Evolutionary conservation across 2,329 filamentous ascomycete genomes (phyloP), one percentile per base, ranked within the genome.

Genomic region (Sclerotinia nivalis): DNA sequence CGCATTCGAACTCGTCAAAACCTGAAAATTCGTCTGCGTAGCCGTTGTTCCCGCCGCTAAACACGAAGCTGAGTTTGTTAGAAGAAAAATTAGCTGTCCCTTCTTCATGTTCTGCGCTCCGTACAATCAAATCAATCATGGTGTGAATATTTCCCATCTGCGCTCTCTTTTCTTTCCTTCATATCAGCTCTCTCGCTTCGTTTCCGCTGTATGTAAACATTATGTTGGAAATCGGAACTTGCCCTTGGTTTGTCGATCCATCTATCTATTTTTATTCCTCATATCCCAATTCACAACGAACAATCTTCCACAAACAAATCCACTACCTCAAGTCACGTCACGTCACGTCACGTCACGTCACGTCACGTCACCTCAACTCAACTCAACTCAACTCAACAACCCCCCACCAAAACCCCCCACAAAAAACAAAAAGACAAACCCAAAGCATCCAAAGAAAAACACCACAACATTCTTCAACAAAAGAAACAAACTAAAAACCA

Each of bases 1-100:
- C 3, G 66, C 66, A 61, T 68, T 68, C n/a, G 66, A 61, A n/a
- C 66, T 68, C 15, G 55, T 68, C 15, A 68, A 31, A 12, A 68
- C 66, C 37, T 61, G 58, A 31, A 68, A 68, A 4, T 49, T 60
- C 18, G 56, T 68, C 43, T 52, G 55, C 2, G 56, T 68, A 52
- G 66, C 66, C 18, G 56, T 52, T 18, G 47, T 47, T 28, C 31
- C 31, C 5, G 56, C 66, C 15, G 66, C 31, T 43, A 40, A 22
- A 52, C 66, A 68, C 22, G 45, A 61, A 13, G 49, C 64, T 66
- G 45, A 62, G 20, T 28, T n/a, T 49, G 25, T 50, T 37, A 2
- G 9, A 52, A n/a, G 15, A n/a, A 65, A 65, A 13, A 56, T 66
- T 66, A 55, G 50, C 52, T 31, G 43, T 43, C 18, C 31, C 15